A percentile compares a stretch with the other conserved stretches of the same genome.
Conservation (phyloP, 106 monocot species). For the Allium fistulosum region DNA sequence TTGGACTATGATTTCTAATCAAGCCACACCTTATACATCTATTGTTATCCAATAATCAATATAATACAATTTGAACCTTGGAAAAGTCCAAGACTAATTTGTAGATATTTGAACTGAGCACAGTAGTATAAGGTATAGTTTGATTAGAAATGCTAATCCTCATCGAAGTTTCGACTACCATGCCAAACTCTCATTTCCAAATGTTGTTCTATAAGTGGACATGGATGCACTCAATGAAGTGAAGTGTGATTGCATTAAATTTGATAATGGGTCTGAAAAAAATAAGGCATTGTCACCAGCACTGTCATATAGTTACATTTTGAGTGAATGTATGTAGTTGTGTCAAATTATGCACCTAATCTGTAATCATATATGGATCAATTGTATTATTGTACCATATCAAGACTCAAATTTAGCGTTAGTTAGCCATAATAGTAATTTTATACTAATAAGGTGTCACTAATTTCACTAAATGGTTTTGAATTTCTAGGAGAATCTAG, state of each 20-base stretch:
- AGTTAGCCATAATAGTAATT: no score
- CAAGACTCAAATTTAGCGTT: no score
- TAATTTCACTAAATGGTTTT: no score
- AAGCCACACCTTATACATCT: not conserved
- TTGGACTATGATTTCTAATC: no score
- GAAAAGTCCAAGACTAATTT: slow-evolving; percentile 57
- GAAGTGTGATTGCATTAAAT: slow-evolving; percentile 53
- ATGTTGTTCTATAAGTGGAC: slow-evolving; percentile 61
- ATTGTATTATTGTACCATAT: no score
- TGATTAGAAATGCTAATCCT: slow-evolving; percentile 22
- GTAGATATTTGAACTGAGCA: slow-evolving; percentile 21
- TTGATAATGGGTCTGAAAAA: slow-evolving; percentile 47
- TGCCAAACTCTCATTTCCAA: slow-evolving; percentile 24
- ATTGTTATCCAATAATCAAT: no score
- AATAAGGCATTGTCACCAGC: not conserved
- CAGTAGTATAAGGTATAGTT: slow-evolving; percentile 9
- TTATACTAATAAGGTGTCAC: no score
- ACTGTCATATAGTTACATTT: no score
- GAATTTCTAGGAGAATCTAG: no score
- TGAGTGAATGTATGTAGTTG: no score
- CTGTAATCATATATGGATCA: no score
- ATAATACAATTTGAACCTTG: slow-evolving; percentile 32
- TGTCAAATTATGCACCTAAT: no score
- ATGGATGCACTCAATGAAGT: slow-evolving; percentile 78
- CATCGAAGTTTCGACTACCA: not conserved